phyloP scores from a whole-genome alignment of 495 filamentous ascomycete genomes.

The Ascodesmis nigricans region DNA sequence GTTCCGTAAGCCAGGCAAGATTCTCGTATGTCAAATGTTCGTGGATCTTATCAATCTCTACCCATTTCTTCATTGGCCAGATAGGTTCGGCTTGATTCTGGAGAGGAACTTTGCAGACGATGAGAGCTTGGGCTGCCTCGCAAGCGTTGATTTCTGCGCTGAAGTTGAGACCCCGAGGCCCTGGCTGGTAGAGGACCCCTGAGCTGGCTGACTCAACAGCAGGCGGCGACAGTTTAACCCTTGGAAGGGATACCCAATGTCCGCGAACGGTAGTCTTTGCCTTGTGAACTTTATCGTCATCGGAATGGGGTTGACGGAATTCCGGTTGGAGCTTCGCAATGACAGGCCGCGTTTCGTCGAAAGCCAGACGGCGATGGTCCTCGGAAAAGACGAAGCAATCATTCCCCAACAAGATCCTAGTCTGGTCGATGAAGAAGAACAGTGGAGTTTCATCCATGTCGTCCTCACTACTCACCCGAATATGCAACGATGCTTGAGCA shows the following conservation, averaged over 20 bases:
- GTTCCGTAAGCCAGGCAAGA: conserved; percentile 24
- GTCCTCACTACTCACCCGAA: conserved; percentile 16
- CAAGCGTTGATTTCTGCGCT: conserved; percentile 12
- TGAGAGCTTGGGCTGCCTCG: conserved; percentile 16
- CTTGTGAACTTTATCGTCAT: neutral
- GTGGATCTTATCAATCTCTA: conserved; percentile 18
- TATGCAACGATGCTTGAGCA: conserved; percentile 35
- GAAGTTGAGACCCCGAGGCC: conserved; percentile 8
- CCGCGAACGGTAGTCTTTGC: conserved; percentile 10
- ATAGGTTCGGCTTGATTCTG: conserved; percentile 14
- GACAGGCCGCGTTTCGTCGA: conserved; percentile 31
- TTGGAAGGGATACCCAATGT: conserved; percentile 17
- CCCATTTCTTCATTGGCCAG: conserved; percentile 21
- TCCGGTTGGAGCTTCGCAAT: conserved; percentile 26
- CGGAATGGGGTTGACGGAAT: conserved; percentile 9
- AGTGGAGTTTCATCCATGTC: conserved; percentile 20
- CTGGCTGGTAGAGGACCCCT: conserved; percentile 13
- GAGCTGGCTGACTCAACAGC: conserved; percentile 3
- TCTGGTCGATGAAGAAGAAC: conserved; percentile 46
- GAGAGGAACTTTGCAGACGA: conserved; percentile 20
- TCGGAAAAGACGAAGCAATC: conserved; percentile 47
- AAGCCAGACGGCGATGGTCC: conserved; percentile 29
- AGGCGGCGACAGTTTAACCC: conserved; percentile 14
- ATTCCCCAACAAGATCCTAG: conserved; percentile 25
- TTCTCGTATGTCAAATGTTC: conserved; percentile 21